Percentiles rank a stretch among this genome's conserved stretches.
phyloP scores from a whole-genome alignment of 768 basidiomycete species.

The Hygrophorus russula region DNA sequence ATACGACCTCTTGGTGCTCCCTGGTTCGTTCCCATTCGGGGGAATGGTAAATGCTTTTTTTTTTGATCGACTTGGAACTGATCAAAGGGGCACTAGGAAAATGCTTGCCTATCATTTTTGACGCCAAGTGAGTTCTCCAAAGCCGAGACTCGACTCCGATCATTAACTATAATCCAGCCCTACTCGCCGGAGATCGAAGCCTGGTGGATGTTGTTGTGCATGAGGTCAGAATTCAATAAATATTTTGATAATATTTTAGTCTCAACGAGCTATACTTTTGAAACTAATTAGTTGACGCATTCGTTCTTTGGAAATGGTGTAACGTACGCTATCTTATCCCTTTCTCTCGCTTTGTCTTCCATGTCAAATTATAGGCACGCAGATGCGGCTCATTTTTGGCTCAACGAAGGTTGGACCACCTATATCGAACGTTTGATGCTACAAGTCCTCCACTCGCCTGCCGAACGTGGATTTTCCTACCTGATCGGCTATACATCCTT shows the following conservation, averaged over 20 bases:
- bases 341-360: neutral
- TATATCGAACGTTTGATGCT: conserved; percentile 82
- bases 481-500: conserved; percentile 66
- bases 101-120: conserved; percentile 78
- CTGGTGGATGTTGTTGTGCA: conserved; percentile 86
- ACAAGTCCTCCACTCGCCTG: conserved; percentile 57
- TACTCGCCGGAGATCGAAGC: conserved; percentile 79
- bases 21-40: conserved; percentile 88
- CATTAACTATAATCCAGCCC: conserved; percentile 29
- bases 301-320: conserved; percentile 92
- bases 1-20: conserved; percentile 83
- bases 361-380: conserved; percentile 36
- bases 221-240: conserved; percentile 26
- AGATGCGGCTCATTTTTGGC: conserved; percentile 74
- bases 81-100: conserved; percentile 45
- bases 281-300: conserved; percentile 56
- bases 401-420: conserved; percentile 91
- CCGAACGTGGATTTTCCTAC: conserved; percentile 71
- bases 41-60: conserved; percentile 52
- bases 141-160: neutral
- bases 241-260: too few species aligned
- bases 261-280: too few species aligned
- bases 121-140: conserved; percentile 56
- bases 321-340: conserved; percentile 31
- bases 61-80: neutral